Conservation (phyloP, 192 early-diverging fungal genomes). For the Entomortierella beljakovae region DNA sequence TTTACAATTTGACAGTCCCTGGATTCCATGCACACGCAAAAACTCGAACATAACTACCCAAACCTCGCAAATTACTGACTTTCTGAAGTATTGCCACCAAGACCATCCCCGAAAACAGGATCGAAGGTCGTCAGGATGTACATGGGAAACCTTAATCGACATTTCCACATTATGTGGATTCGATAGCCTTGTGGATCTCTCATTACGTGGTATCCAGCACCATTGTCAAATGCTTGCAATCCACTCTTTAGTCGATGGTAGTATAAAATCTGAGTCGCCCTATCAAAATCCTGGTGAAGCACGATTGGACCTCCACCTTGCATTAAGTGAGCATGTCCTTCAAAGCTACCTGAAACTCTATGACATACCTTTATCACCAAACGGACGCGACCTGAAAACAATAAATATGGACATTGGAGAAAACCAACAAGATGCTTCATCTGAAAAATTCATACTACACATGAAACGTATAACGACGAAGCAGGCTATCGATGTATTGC, state of each 20-base stretch:
- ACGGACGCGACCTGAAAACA: neutral
- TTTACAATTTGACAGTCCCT: neutral
- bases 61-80: neutral
- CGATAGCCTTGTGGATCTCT: neutral
- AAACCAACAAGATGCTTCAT: no score
- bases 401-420: neutral
- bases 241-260: neutral
- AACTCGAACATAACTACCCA: no score
- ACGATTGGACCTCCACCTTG: slow-evolving; percentile 29
- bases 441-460: no score
- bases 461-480: no score
- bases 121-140: neutral
- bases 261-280: neutral
- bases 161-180: neutral
- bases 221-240: slow-evolving; percentile 25
- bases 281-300: slow-evolving; percentile 17
- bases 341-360: slow-evolving; percentile 15
- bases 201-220: slow-evolving; percentile 11
- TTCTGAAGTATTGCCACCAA: neutral
- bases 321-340: slow-evolving; percentile 14
- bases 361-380: neutral
- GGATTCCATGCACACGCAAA: neutral
- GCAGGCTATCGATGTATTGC: no score
- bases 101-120: neutral
- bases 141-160: slow-evolving; percentile 24